phyloP scores from a whole-genome alignment of 345 rosid species.

The Citrus glauca region DNA sequence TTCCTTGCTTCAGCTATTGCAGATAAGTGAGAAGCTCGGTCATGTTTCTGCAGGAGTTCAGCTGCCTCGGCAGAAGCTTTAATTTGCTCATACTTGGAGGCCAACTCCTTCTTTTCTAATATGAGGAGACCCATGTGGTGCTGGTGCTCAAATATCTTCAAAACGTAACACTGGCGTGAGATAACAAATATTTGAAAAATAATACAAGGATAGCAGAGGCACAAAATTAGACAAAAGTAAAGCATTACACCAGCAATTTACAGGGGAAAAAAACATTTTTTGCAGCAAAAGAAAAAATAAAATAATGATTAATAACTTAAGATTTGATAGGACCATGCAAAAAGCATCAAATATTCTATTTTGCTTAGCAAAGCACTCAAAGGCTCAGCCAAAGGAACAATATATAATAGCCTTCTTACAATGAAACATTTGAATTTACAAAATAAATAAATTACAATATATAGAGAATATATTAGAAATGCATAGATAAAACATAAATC shows the following conservation, averaged over 20 bases:
- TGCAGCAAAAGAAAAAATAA: neutral
- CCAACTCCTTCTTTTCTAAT: conserved; percentile 67
- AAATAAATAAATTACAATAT: neutral
- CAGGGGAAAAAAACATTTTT: neutral
- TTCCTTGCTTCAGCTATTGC: conserved; percentile 67
- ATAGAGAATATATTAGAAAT: neutral
- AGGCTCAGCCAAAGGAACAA: conserved; percentile 1
- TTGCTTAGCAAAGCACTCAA: neutral
- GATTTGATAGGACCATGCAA: neutral
- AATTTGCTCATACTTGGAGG: conserved; percentile 55
- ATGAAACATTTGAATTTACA: neutral
- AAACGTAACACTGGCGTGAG: conserved; percentile 2
- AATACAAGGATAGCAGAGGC: neutral
- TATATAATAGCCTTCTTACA: neutral
- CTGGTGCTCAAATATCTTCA: conserved; percentile 83
- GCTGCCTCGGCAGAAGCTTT: conserved; percentile 67
- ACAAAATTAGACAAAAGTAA: neutral
- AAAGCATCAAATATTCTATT: neutral
- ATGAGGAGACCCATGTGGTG: conserved; percentile 94
- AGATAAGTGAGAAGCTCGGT: conserved; percentile 62
- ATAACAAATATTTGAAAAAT: conserved; percentile 4
- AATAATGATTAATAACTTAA: neutral
- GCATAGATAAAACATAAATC: neutral
- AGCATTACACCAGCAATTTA: neutral
- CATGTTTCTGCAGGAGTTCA: conserved; percentile 54